These are phyloP conservation scores for Tolypocladium amazonense DNA, from an alignment of 2,329 filamentous ascomycete genomes.

Conservation along the genomic window DNA sequence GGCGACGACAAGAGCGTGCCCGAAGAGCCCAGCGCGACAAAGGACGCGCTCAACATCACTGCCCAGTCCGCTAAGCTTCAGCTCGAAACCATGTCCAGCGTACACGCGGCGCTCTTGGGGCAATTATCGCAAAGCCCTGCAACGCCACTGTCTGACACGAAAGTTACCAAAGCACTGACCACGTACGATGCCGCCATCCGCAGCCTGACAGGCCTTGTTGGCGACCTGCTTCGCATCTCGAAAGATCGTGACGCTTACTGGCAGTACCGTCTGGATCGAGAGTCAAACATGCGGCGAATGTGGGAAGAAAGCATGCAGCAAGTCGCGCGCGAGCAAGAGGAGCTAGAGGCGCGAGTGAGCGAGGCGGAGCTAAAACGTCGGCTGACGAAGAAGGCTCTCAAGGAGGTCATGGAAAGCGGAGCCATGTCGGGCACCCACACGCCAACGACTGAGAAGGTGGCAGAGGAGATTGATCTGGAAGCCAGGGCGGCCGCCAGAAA, in stretches of 20 bases:
- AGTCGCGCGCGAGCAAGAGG: conserved; percentile 89
- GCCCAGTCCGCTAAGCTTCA: conserved; percentile 91
- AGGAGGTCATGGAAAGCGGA: conserved; percentile 63
- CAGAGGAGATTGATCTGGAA: conserved; percentile 19
- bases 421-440: conserved; percentile 22
- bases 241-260: conserved; percentile 92
- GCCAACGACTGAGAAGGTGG: conserved; percentile 16
- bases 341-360: conserved; percentile 75
- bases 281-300: conserved; percentile 83
- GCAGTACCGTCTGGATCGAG: conserved; percentile 88
- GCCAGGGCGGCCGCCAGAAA: conserved; percentile 28
- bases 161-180: conserved; percentile 63
- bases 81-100: conserved; percentile 77
- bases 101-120: conserved; percentile 68
- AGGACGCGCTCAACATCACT: conserved; percentile 94
- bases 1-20: conserved; percentile 63
- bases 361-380: conserved; percentile 86
- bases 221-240: conserved; percentile 83
- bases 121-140: conserved; percentile 58
- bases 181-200: conserved; percentile 86
- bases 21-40: conserved; percentile 63
- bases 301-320: conserved; percentile 99
- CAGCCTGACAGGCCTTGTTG: conserved; percentile 74
- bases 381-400: conserved; percentile 78
- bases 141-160: conserved; percentile 64